phyloP scores from a whole-genome alignment of 371 early-diverging fungal genomes.

The Catenaria anguillulae region DNA sequence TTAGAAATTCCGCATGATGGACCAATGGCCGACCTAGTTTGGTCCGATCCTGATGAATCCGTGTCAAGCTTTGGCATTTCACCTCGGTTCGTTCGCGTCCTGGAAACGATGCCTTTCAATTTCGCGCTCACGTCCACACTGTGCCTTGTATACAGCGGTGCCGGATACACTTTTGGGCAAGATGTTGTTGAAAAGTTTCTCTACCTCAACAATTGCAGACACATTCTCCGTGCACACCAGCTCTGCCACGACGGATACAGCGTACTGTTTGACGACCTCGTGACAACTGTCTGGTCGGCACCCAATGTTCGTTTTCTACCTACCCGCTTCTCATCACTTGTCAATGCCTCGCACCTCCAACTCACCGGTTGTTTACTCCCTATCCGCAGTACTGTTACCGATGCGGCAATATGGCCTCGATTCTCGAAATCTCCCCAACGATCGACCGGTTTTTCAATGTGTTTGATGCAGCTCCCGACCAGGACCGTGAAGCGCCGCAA shows the following conservation, averaged over 20 bases:
- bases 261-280: slow-evolving; percentile 67
- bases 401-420: slow-evolving; percentile 86
- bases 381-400: slow-evolving; percentile 85
- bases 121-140: too few species aligned
- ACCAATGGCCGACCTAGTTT: slow-evolving; percentile 97
- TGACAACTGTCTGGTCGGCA: slow-evolving; percentile 82
- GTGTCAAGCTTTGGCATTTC: slow-evolving; percentile 70
- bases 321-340: too few species aligned
- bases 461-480: slow-evolving; percentile 77
- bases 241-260: slow-evolving; percentile 92
- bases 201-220: slow-evolving; percentile 64
- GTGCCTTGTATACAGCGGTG: slow-evolving; percentile 55
- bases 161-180: slow-evolving; percentile 84
- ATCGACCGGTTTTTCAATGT: slow-evolving; percentile 73
- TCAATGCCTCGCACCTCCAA: too few species aligned
- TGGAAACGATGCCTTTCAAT: too few species aligned
- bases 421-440: slow-evolving; percentile 72
- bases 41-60: slow-evolving; percentile 90
- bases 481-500: slow-evolving; percentile 30
- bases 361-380: too few species aligned
- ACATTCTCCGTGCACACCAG: slow-evolving; percentile 90
- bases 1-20: slow-evolving; percentile 93
- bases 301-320: slow-evolving; percentile 25
- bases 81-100: slow-evolving; percentile 35
- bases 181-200: slow-evolving; percentile 71